Evolutionary conservation across 768 basidiomycete genomes (phyloP), one percentile per base, ranked within the genome.

Genomic region (Cyathus striatus): DNA sequence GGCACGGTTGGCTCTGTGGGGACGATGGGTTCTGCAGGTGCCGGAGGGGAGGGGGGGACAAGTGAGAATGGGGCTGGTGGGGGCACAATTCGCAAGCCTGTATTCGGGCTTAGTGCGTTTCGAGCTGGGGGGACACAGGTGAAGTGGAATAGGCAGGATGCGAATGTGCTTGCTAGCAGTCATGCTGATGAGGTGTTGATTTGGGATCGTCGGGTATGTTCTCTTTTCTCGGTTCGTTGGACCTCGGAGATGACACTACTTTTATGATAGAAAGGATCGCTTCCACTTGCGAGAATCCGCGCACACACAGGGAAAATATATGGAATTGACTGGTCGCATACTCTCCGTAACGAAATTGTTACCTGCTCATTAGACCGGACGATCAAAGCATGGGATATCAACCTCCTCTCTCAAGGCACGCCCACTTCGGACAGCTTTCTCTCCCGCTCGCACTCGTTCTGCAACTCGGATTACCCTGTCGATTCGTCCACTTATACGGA

Each of bases 331-430:
- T 99, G 95, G 94, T 84, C 90, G 5, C 83, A 90, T 40, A 68
- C 74, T 14, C 64, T 71, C 32, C 65, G 73, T n/a, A 75, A 84
- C 52, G 86, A 93, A 58, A 74, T 99, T 25, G 81, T 95, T 6
- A 97, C 95, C 1, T 99, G 96, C 57, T 94, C 93, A 0, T 72
- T 98, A 0, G 95, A 97, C 69, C 90, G 86, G 58, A 86, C 88
- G 0, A 88, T 97, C 67, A 96, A 96, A 60, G 73, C 84, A 13
- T 91, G 91, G 90, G 75, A 86, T 42, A 73, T 75, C 10, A 72
- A 74, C 43, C 61, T 50, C 5, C 36, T 45, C 37, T 40, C 24
- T 5, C n/a, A n/a, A n/a, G n/a, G n/a, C n/a, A n/a, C n/a, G n/a
- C n/a, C n/a, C n/a, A n/a, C n/a, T n/a, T n/a, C n/a, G n/a, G n/a